Evolutionary conservation across 176 grass and related monocot genomes (phyloP).

Genomic region (Themeda triandra): DNA sequence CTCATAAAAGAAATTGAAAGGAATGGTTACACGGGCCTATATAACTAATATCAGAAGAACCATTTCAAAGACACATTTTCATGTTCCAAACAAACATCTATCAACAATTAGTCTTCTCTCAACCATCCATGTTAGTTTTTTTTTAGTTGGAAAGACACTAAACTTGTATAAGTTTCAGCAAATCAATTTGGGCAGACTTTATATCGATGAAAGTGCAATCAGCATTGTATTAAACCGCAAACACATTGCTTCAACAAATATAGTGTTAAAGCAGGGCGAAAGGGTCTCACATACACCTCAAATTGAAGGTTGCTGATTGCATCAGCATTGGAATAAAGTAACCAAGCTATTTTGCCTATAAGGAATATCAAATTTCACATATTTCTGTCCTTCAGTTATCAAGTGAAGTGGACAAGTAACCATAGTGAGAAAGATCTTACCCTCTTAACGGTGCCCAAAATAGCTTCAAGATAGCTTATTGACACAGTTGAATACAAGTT

Average conservation of each 20-base stretch:
- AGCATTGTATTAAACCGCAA: not conserved
- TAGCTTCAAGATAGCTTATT: slow-evolving; percentile 93
- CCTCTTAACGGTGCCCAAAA: slow-evolving; percentile 70
- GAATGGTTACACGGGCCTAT: not conserved
- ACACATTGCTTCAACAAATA: not conserved
- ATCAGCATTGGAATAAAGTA: slow-evolving; percentile 1
- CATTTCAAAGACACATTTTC: not conserved
- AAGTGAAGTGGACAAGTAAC: slow-evolving; percentile 15
- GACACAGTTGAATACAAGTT: slow-evolving; percentile 82
- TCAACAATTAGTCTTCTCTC: slow-evolving; percentile 11
- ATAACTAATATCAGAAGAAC: slow-evolving; percentile 1
- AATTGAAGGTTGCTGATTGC: not conserved
- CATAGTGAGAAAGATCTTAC: slow-evolving; percentile 40
- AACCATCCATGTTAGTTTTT: slow-evolving; percentile 29
- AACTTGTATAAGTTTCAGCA: not conserved
- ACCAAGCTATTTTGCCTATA: slow-evolving; percentile 1
- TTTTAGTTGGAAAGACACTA: not conserved
- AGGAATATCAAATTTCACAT: slow-evolving; percentile 6
- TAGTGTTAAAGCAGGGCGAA: not conserved
- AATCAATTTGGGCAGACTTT: slow-evolving; percentile 2
- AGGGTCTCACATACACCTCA: not conserved
- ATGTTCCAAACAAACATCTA: slow-evolving; percentile 29
- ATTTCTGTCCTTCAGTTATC: slow-evolving; percentile 1
- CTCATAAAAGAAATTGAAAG: slow-evolving; percentile 27
- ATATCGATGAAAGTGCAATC: not conserved